phyloP scores from a whole-genome alignment of 108 stramenopile species.

The Pseudonitzschia multiseries region DNA sequence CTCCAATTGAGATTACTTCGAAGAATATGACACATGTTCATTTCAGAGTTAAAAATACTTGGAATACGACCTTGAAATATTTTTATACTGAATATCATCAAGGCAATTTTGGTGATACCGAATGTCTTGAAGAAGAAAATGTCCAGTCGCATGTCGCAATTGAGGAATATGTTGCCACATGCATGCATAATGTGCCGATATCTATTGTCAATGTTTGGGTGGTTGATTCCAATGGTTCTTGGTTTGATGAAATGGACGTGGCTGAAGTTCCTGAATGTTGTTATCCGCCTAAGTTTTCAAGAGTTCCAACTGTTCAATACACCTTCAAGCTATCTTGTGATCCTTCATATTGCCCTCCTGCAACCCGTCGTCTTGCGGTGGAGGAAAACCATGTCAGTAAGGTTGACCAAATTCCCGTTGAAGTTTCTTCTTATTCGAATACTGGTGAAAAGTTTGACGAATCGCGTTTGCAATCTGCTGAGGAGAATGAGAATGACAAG shows the following conservation, averaged over 20 bases:
- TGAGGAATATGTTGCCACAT: slow-evolving; percentile 23
- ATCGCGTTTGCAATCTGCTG: too few species aligned
- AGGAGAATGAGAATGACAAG: too few species aligned
- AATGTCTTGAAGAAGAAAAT: slow-evolving; percentile 21
- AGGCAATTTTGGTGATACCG: slow-evolving; percentile 16
- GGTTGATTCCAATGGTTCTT: neutral
- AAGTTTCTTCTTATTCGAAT: too few species aligned
- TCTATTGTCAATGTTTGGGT: slow-evolving; percentile 33
- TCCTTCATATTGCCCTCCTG: slow-evolving; percentile 19
- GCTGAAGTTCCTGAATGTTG: slow-evolving; percentile 35
- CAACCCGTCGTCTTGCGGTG: neutral
- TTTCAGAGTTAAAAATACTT: slow-evolving; percentile 19
- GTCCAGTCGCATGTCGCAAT: neutral
- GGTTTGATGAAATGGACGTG: slow-evolving; percentile 6
- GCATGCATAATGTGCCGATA: slow-evolving; percentile 30
- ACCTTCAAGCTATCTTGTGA: slow-evolving; percentile 28
- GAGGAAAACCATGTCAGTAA: neutral
- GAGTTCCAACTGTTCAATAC: slow-evolving; percentile 14
- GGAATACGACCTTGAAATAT: slow-evolving; percentile 8
- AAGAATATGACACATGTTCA: slow-evolving; percentile 15
- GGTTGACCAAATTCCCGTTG: neutral
- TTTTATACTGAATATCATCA: slow-evolving; percentile 20
- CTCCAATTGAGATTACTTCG: slow-evolving; percentile 23
- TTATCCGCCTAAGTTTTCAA: slow-evolving; percentile 14
- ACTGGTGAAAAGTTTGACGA: too few species aligned